Conservation (phyloP, 1,284 basidiomycete species). For the Cystobasidium slooffiae region DNA sequence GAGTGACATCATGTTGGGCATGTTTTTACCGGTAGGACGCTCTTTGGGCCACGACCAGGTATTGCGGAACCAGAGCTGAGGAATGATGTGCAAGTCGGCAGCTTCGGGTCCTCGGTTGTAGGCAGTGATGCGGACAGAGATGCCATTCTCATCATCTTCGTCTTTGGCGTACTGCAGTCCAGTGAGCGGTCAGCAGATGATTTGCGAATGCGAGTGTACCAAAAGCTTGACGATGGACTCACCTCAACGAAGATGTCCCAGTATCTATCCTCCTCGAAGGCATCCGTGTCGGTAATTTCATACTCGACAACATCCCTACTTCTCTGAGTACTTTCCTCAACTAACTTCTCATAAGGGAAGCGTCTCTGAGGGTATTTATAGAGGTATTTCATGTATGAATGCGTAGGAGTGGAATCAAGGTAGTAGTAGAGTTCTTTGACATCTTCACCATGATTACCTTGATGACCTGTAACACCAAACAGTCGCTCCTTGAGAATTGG, state of each 20-base stretch:
- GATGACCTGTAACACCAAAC: conserved; percentile 90
- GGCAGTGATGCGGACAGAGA: conserved; percentile 90
- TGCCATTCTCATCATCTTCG: conserved; percentile 81
- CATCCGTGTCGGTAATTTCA: conserved; percentile 89
- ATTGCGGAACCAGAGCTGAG: conserved; percentile 96
- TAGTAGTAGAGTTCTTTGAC: conserved; percentile 99
- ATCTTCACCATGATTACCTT: conserved; percentile 96
- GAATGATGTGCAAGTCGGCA: conserved; percentile 92
- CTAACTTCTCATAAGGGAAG: conserved; percentile 92
- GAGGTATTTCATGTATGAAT: conserved; percentile 98
- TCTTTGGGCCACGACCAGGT: conserved; percentile 94
- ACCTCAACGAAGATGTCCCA: conserved; percentile 98
- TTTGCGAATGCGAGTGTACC: no score
- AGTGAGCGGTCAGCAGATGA: not conserved
- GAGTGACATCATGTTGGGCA: conserved; percentile 65
- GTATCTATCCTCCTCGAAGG: conserved; percentile 90
- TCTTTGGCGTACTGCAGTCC: conserved; percentile 88
- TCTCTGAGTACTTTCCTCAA: conserved; percentile 79
- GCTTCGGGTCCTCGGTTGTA: conserved; percentile 97
- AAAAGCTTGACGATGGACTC: conserved; percentile 50
- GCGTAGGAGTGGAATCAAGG: conserved; percentile 95
- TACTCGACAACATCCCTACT: conserved; percentile 86
- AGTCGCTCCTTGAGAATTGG: conserved; percentile 94
- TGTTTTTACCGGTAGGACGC: conserved; percentile 69
- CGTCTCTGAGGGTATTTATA: conserved; percentile 95